Evolutionary conservation across 352 stramenopile genomes (phyloP).

Genomic region (Globisporangium paroecandrum): DNA sequence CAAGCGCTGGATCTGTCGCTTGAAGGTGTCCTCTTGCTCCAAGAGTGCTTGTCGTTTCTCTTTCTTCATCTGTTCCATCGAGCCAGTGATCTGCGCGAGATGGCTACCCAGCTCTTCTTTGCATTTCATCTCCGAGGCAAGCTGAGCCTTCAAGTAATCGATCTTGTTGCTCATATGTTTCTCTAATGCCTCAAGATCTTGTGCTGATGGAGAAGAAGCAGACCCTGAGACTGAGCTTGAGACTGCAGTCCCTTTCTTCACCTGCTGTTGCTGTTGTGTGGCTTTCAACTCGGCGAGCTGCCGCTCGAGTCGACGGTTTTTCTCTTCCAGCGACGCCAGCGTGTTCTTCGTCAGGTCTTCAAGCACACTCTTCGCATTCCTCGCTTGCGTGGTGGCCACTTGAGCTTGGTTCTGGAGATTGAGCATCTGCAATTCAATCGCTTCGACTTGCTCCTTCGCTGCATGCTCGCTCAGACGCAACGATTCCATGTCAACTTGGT

Average conservation of each 20-base stretch:
- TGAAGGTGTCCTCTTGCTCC: slow-evolving; percentile 62
- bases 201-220: slow-evolving; percentile 1
- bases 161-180: slow-evolving; percentile 80
- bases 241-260: slow-evolving; percentile 5
- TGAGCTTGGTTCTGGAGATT: slow-evolving; percentile 54
- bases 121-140: slow-evolving; percentile 82
- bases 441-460: slow-evolving; percentile 55
- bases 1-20: slow-evolving; percentile 45
- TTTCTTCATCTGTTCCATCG: slow-evolving; percentile 64
- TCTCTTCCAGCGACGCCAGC: slow-evolving; percentile 56
- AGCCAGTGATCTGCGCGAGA: slow-evolving; percentile 54
- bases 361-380: slow-evolving; percentile 39
- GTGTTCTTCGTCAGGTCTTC: slow-evolving; percentile 53
- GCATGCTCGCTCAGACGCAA: slow-evolving; percentile 59
- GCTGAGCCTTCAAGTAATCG: slow-evolving; percentile 79
- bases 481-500: slow-evolving; percentile 63
- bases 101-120: slow-evolving; percentile 78
- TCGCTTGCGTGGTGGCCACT: slow-evolving; percentile 46
- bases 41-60: slow-evolving; percentile 47
- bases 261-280: slow-evolving; percentile 12
- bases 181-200: slow-evolving; percentile 49
- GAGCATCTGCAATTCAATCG: slow-evolving; percentile 38
- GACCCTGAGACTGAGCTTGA: slow-evolving; percentile 7
- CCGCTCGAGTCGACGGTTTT: slow-evolving; percentile 54
- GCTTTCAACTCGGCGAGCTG: slow-evolving; percentile 45